Conservation (phyloP, 768 basidiomycete genomes). For the Mycena alexandri region DNA sequence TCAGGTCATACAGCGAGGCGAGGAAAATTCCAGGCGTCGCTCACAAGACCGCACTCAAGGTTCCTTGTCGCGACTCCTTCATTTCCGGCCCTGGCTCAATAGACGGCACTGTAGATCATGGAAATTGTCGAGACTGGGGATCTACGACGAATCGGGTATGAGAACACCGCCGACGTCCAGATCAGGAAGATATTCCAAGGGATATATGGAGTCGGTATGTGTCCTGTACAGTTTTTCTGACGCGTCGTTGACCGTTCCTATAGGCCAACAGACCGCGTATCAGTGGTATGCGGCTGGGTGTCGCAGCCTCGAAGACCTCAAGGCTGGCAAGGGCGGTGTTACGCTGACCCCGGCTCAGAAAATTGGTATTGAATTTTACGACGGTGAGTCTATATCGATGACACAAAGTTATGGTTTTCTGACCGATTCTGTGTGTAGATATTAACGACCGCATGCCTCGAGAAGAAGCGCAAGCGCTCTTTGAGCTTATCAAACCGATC, state of each 20-base stretch:
- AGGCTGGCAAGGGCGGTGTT: constrained; percentile 69
- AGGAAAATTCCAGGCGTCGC: constrained; percentile 72
- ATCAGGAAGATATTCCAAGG: constrained; percentile 74
- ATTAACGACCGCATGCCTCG: constrained; percentile 90
- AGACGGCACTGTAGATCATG: constrained; percentile 68
- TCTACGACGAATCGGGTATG: constrained; percentile 76
- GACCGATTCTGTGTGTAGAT: too few species aligned
- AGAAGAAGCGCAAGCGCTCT: constrained; percentile 80
- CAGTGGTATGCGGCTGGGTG: constrained; percentile 84
- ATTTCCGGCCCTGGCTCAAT: constrained; percentile 1
- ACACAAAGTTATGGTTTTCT: too few species aligned
- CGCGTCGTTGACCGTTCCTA: neutral
- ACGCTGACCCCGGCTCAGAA: constrained; percentile 70
- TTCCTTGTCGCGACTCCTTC: constrained; percentile 3
- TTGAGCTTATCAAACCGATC: constrained; percentile 75
- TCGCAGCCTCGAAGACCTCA: constrained; percentile 82
- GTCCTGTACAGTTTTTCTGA: neutral
- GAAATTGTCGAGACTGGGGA: constrained; percentile 84
- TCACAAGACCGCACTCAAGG: constrained; percentile 83
- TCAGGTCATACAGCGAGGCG: constrained; percentile 72
- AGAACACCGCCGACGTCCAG: constrained; percentile 73
- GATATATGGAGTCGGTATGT: constrained; percentile 87
- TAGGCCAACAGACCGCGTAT: constrained; percentile 75
- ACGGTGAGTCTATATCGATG: constrained; percentile 60
- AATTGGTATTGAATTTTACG: constrained; percentile 78